A percentile compares a stretch with the other conserved stretches of the same genome.
These are phyloP conservation scores for Citrus inodora DNA, from an alignment of 345 rosid genomes.

Conservation along the genomic window DNA sequence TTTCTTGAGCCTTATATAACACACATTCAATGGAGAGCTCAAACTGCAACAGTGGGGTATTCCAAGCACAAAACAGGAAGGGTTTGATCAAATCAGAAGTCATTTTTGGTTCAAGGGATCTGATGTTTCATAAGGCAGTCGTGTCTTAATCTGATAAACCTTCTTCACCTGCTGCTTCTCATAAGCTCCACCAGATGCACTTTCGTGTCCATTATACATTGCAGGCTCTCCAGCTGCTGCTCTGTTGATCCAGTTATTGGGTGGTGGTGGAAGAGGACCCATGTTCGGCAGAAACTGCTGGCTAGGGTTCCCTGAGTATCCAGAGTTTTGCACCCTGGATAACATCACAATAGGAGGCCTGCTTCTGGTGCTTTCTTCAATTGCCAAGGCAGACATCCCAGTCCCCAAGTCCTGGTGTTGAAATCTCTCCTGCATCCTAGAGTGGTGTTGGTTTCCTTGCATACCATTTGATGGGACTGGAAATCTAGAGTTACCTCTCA, in stretches of 20 bases:
- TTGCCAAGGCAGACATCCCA: slow-evolving; percentile 48
- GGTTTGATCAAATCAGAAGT: neutral
- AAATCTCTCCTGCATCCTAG: slow-evolving; percentile 38
- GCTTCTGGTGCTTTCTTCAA: slow-evolving; percentile 47
- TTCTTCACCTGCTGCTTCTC: slow-evolving; percentile 51
- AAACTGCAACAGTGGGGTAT: neutral
- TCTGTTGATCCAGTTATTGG: slow-evolving; percentile 56
- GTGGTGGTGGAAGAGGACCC: slow-evolving; percentile 58
- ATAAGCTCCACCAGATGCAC: slow-evolving; percentile 28
- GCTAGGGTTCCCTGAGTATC: slow-evolving; percentile 19
- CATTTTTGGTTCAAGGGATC: slow-evolving; percentile 22
- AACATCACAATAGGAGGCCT: slow-evolving; percentile 16
- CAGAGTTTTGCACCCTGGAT: slow-evolving; percentile 31
- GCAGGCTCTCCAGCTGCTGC: slow-evolving; percentile 29
- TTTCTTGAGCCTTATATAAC: neutral
- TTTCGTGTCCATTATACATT: slow-evolving; percentile 35
- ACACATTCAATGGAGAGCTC: neutral
- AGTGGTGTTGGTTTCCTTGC: slow-evolving; percentile 41
- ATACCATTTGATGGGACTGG: slow-evolving; percentile 36
- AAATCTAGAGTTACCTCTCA: slow-evolving; percentile 38
- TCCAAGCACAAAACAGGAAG: neutral
- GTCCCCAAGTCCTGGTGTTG: slow-evolving; percentile 43
- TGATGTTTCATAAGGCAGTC: slow-evolving; percentile 23
- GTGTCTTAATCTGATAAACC: slow-evolving; percentile 57
- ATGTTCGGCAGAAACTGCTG: slow-evolving; percentile 37